Percentiles rank a stretch among this genome's conserved stretches.
Evolutionary conservation across 2,329 filamentous ascomycete species (phyloP).

Genomic region (Thelonectria discophora): DNA sequence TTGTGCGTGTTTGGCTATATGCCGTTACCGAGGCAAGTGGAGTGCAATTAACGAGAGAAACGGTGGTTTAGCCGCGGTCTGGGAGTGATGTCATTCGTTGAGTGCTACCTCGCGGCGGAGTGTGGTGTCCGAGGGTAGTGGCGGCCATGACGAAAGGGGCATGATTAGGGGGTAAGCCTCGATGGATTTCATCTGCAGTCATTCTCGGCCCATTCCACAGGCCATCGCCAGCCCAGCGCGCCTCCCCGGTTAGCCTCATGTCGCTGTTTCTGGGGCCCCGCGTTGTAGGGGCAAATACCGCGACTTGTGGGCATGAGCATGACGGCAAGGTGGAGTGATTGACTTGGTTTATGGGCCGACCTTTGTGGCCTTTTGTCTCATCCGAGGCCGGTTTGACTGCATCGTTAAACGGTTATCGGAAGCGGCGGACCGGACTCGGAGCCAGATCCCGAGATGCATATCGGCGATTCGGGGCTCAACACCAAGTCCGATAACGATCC

Average conservation of each 20-base stretch:
- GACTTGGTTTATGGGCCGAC: no score
- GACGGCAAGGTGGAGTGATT: no score
- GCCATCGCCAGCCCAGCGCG: background rate
- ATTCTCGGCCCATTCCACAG: background rate
- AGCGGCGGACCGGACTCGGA: no score
- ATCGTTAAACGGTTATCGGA: no score
- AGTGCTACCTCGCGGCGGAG: background rate
- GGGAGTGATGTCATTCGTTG: background rate
- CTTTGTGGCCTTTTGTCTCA: no score
- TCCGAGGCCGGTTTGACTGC: no score
- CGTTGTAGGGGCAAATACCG: background rate
- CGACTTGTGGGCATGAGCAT: background rate
- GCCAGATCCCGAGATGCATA: no score
- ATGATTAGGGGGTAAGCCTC: no score
- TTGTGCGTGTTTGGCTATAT: background rate
- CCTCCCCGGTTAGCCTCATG: background rate
- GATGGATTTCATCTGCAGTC: background rate
- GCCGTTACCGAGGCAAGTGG: constrained; percentile 1
- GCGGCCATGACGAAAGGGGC: background rate
- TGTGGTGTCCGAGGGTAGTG: background rate
- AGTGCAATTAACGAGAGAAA: constrained; percentile 1
- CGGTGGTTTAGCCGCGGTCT: background rate
- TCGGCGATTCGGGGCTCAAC: no score
- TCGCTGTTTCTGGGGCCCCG: background rate
- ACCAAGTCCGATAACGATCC: no score